Evolutionary conservation across 1,139 yeast genomes (phyloP).

Genomic region (Spencermartinsiella ligniputridi): DNA sequence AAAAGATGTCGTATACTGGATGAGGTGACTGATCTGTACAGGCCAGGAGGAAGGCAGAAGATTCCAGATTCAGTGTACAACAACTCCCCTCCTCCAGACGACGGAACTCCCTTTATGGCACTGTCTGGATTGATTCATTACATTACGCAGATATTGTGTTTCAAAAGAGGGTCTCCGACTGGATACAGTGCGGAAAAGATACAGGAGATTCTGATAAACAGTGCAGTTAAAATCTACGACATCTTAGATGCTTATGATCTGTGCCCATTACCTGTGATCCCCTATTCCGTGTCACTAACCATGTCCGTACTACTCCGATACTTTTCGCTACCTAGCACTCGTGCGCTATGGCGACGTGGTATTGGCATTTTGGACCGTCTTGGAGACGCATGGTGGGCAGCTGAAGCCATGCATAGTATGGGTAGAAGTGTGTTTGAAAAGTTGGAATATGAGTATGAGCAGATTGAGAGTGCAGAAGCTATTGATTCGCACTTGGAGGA

Average conservation of each 20-base stretch:
- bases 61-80: slow-evolving; percentile 5
- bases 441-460: slow-evolving; percentile 21
- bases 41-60: slow-evolving; percentile 24
- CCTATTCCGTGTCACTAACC: slow-evolving; percentile 29
- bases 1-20: slow-evolving; percentile 30
- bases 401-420: slow-evolving; percentile 30
- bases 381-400: slow-evolving; percentile 28
- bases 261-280: slow-evolving; percentile 28
- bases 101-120: slow-evolving; percentile 16
- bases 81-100: slow-evolving; percentile 9
- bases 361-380: slow-evolving; percentile 21
- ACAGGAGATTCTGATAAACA: slow-evolving; percentile 17
- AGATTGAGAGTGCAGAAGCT: slow-evolving; percentile 1
- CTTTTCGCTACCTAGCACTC: slow-evolving; percentile 11
- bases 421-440: slow-evolving; percentile 25
- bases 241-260: slow-evolving; percentile 23
- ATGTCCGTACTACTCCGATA: slow-evolving; percentile 25
- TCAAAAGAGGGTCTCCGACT: slow-evolving; percentile 20
- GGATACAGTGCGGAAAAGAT: slow-evolving; percentile 11
- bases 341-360: slow-evolving; percentile 23
- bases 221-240: slow-evolving; percentile 21
- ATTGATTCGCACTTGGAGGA: slow-evolving; percentile 10
- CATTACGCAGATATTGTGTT: slow-evolving; percentile 22
- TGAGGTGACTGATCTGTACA: slow-evolving; percentile 31
- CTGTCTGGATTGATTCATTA: slow-evolving; percentile 20